Evolutionary conservation across 1,284 basidiomycete species (phyloP), one percentile per base, ranked within the genome.

Genomic region (Vanrija sp.): DNA sequence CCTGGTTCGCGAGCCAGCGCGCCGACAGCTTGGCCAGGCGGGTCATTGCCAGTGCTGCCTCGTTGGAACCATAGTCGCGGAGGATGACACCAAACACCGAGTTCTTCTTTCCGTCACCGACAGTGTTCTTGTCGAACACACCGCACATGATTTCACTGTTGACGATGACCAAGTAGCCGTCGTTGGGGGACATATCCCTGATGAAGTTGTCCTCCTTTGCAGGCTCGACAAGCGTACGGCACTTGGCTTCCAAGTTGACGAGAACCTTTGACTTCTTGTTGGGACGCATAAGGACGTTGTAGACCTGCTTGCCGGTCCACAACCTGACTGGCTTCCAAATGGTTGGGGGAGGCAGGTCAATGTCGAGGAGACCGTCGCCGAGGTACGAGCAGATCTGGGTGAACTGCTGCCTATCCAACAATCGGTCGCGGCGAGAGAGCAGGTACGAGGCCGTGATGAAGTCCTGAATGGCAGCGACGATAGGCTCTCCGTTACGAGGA

Each of bases 81-180:
- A 98, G 83, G 65, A 99, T 97, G 47, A 98, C 91, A 60, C 95
- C 95, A 67, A 98, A 99, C 36, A 99, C 91, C 2, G 92, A 97
- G 73, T 97, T 98, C 81, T 98, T 98, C 83, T 98, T 98, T 51
- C 96, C 96, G 67, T 92, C 90, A 54, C 96, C 96, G 6, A 98
- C 89, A 0, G 93, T 98, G 19, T 90, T 90, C 79, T 99, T 99
- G 79, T 99, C 96, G 84, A 98, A 96, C 9, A 95, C 89, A 47
- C 96, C 96, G 68, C 95, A 98, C 91, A 98, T 98, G 69, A 99
- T 93, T 76, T 98, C 94, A 71, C 89, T 94, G 75, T 98, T 99
- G 59, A 94, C 85, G 51, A 99, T 87, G 54, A 98, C 96, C 27
- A 99, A 83, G 85, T 92, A 98, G 1, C 95, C 95, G 68, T 99